Base-by-base conservation (phyloP, 352 stramenopile species). In the Pythium volutum region DNA sequence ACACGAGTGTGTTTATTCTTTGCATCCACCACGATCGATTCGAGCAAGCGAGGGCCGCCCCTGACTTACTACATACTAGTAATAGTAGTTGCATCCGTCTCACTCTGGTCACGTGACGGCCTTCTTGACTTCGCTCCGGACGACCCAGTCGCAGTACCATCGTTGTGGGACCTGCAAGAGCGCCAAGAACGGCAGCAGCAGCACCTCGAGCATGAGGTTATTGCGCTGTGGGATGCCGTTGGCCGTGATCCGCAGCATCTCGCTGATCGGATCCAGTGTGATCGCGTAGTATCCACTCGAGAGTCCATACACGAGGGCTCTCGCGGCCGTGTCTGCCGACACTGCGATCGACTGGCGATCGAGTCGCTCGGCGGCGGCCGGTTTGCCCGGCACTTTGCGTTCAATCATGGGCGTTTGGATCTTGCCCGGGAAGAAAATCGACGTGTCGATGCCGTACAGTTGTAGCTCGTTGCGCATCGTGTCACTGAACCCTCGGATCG, bases 341-440 rank as follows among this genome's bases (percentile, higher is more conserved):
- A 31, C 46, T 1, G 34, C 34, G 7, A 15, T 8, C 8, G 43
- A 27, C 20, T 34, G 18, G 27, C 27, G 26, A 10, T 59, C 52
- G 10, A 67, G 46, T 6, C 16, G 14, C 22, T 56, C 55, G 60
- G 51, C 57, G 16, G 27, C 52, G 4, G n/a, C 51, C 51, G 48
- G 64, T 62, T 47, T 62, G 36, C 36, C 36, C 4, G 36, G 2
- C 9, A 25, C n/a, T n/a, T 22, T 4, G 6, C 60, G 39, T 8
- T 56, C 51, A 42, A 71, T 70, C 34, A 59, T 56, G 7, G 64
- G 68, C 55, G 62, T 72, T 26, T 71, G 64, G 18, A 79, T 76
- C 27, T 58, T 93, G n/a, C 91, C 91, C 38, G 94, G 94, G 71
- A 95, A 98, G 15, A 87, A 93, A 31, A 98, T 74, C 52, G 80